Evolutionary conservation across 495 filamentous ascomycete species (phyloP).

Genomic region (Xylaria cubensis): DNA sequence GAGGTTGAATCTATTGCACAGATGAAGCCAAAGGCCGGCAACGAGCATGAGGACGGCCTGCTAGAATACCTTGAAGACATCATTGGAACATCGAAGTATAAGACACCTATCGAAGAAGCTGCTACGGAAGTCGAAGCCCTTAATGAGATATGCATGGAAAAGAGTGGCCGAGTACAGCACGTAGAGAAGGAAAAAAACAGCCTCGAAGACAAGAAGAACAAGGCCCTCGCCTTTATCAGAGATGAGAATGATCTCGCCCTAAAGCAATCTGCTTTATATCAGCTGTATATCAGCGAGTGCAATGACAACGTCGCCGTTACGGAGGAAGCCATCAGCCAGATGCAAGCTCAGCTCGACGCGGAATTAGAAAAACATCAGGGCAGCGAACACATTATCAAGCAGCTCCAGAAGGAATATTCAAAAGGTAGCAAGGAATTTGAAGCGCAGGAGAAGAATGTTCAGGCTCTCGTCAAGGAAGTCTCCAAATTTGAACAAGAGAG

Average conservation of each 20-base stretch:
- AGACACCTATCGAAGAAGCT: slow-evolving; percentile 92
- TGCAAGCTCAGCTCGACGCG: slow-evolving; percentile 84
- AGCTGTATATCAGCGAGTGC: slow-evolving; percentile 86
- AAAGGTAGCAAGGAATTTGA: slow-evolving; percentile 81
- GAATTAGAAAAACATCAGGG: slow-evolving; percentile 93
- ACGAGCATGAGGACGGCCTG: slow-evolving; percentile 94
- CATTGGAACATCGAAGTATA: slow-evolving; percentile 97
- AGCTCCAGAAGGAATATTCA: slow-evolving; percentile 84
- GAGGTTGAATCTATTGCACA: slow-evolving; percentile 99
- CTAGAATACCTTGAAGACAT: slow-evolving; percentile 98
- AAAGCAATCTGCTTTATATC: slow-evolving; percentile 90
- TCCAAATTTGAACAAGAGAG: slow-evolving; percentile 92
- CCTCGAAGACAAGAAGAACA: slow-evolving; percentile 95
- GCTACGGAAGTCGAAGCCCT: slow-evolving; percentile 86
- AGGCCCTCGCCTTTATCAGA: slow-evolving; percentile 83
- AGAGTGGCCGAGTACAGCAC: slow-evolving; percentile 91
- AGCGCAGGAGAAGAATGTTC: slow-evolving; percentile 78
- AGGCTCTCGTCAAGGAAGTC: slow-evolving; percentile 84
- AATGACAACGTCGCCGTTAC: slow-evolving; percentile 87
- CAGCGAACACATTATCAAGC: slow-evolving; percentile 88
- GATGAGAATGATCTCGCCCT: slow-evolving; percentile 91
- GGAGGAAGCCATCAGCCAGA: slow-evolving; percentile 85
- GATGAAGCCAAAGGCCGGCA: slow-evolving; percentile 96
- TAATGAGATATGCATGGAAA: slow-evolving; percentile 94
- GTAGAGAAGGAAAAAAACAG: slow-evolving; percentile 95